Evolutionary conservation across 140 eudicot genomes (phyloP).

Genomic region (Flaveria floridana): DNA sequence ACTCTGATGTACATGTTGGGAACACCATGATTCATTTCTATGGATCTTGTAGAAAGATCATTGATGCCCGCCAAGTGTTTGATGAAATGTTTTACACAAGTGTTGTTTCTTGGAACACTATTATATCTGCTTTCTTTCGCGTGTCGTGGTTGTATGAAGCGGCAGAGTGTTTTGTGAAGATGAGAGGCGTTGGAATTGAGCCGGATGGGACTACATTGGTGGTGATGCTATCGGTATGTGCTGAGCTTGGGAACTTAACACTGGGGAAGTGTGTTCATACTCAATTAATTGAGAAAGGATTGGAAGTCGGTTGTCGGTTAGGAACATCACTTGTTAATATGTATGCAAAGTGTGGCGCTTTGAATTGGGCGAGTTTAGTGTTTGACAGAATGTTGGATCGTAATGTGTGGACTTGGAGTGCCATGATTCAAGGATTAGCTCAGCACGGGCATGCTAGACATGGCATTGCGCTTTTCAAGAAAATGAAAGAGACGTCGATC

Average conservation of each 20-base stretch:
- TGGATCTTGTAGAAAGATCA: conserved; percentile 50
- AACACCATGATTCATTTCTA: conserved; percentile 58
- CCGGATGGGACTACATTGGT: conserved; percentile 63
- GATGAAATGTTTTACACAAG: conserved; percentile 61
- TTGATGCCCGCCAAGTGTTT: conserved; percentile 55
- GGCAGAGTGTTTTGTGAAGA: conserved; percentile 37
- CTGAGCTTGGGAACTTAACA: conserved; percentile 59
- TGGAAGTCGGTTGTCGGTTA: conserved; percentile 42
- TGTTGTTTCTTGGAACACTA: conserved; percentile 78
- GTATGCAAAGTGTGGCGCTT: conserved; percentile 69
- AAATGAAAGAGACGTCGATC: conserved; percentile 41
- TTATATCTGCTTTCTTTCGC: conserved; percentile 50
- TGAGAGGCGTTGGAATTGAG: conserved; percentile 43
- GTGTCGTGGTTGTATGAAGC: conserved; percentile 42
- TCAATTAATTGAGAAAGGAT: conserved; percentile 42
- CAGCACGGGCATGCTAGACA: conserved; percentile 58
- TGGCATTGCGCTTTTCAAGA: conserved; percentile 47
- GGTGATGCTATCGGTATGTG: conserved; percentile 61
- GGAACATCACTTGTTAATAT: conserved; percentile 73
- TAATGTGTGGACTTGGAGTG: conserved; percentile 78
- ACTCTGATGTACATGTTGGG: conserved; percentile 49
- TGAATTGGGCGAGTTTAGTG: conserved; percentile 47
- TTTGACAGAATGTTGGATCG: conserved; percentile 38
- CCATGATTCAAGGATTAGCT: conserved; percentile 79
- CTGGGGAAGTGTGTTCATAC: conserved; percentile 62